phyloP scores from a whole-genome alignment of 345 rosid species.

The Turritis glabra region DNA sequence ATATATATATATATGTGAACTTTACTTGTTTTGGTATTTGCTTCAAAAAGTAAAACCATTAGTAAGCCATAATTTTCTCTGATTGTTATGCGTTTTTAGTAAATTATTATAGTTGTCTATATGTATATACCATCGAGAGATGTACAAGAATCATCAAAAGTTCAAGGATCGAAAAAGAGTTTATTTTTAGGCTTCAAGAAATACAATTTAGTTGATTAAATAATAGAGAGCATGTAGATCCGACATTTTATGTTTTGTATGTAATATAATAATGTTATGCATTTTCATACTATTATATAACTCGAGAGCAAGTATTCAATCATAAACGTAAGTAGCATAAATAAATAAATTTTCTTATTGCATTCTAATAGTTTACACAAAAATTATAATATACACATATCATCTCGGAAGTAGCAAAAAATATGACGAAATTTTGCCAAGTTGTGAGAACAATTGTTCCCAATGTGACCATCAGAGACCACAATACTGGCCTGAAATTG shows the following conservation, averaged over 20 bases:
- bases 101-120: background rate
- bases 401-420: background rate
- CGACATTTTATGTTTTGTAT: constrained; percentile 4
- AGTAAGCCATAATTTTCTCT: background rate
- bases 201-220: background rate
- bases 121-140: background rate
- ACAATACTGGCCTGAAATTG: constrained; percentile 16
- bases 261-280: background rate
- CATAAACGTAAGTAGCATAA: too few species aligned
- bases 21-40: background rate
- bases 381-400: background rate
- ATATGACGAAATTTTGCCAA: constrained; percentile 10
- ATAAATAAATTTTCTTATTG: too few species aligned
- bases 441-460: constrained; percentile 19
- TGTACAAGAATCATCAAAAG: constrained; percentile 18
- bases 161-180: background rate
- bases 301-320: too few species aligned
- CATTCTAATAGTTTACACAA: constrained; percentile 6
- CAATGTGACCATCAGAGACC: constrained; percentile 9
- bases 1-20: too few species aligned
- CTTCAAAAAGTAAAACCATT: constrained; percentile 5
- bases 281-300: background rate
- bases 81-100: background rate
- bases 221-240: constrained; percentile 10
- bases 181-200: background rate